A percentile compares a stretch with the other conserved stretches of the same genome.
These are phyloP conservation scores for Kwoniella sp. DNA, from an alignment of 768 basidiomycete genomes.

Conservation along the genomic window DNA sequence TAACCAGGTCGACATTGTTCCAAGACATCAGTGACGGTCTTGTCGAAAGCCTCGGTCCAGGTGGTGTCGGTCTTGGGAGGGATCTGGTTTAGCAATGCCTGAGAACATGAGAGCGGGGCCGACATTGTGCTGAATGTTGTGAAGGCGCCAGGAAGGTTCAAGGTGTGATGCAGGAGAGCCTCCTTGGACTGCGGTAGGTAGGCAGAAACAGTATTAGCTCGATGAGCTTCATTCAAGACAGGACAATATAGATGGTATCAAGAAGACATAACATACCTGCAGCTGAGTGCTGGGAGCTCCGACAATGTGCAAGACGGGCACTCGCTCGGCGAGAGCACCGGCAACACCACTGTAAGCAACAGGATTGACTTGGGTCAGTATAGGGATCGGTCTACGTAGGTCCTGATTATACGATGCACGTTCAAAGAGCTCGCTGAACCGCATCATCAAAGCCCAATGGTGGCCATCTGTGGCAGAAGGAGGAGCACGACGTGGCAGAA, in stretches of 20 bases:
- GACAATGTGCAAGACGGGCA: conserved; percentile 85
- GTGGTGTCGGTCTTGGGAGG: conserved; percentile 58
- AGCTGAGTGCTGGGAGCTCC: conserved; percentile 76
- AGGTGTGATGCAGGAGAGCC: conserved; percentile 82
- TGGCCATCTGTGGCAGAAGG: not conserved
- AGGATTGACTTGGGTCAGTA: conserved; percentile 76
- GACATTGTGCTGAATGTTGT: conserved; percentile 78
- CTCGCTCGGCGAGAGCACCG: conserved; percentile 68
- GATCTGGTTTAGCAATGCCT: conserved; percentile 64
- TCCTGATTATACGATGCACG: too few species aligned
- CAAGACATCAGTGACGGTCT: conserved; percentile 64
- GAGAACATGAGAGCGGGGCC: conserved; percentile 71
- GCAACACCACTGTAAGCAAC: conserved; percentile 64
- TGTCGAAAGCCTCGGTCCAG: conserved; percentile 69
- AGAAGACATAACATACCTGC: conserved; percentile 62
- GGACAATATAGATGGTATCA: too few species aligned
- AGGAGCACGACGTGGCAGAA: too few species aligned
- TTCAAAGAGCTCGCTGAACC: too few species aligned
- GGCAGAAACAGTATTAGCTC: too few species aligned
- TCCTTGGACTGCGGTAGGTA: conserved; percentile 55
- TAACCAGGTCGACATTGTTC: conserved; percentile 80
- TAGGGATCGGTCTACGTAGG: too few species aligned
- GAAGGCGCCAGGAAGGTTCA: conserved; percentile 75
- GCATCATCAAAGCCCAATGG: too few species aligned
- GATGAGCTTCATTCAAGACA: too few species aligned